These are phyloP conservation scores for Eucommia ulmoides DNA, from an alignment of 257 asterid genomes.

Conservation along the genomic window DNA sequence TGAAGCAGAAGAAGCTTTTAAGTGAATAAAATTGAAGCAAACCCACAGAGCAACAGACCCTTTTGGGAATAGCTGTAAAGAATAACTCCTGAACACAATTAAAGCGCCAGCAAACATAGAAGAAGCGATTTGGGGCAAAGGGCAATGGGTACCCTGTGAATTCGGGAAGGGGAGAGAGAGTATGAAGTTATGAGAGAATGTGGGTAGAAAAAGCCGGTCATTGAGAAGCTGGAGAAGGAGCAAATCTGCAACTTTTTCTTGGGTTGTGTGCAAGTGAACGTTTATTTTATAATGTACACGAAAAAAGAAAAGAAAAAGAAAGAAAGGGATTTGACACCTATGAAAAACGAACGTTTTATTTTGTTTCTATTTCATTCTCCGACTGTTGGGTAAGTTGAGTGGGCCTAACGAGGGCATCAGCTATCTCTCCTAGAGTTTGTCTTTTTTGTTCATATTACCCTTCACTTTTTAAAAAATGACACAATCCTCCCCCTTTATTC, in stretches of 20 bases:
- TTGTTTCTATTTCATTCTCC: not conserved
- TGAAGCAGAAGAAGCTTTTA: conserved; percentile 6
- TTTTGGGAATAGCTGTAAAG: too few species aligned
- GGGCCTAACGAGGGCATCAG: too few species aligned
- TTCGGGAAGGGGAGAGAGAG: not conserved
- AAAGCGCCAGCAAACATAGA: not conserved
- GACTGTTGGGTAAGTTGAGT: conserved; percentile 3
- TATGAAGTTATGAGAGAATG: not conserved
- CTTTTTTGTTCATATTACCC: too few species aligned
- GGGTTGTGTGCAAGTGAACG: conserved; percentile 49
- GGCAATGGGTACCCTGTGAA: not conserved
- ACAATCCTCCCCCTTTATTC: too few species aligned
- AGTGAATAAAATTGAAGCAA: not conserved
- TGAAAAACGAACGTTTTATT: not conserved
- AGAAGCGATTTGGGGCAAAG: not conserved
- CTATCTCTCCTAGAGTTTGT: too few species aligned
- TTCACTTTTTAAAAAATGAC: too few species aligned
- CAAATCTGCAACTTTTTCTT: conserved; percentile 33
- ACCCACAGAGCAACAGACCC: conserved; percentile 4
- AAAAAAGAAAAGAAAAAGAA: not conserved
- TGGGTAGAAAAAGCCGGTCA: conserved; percentile 5
- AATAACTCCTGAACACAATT: too few species aligned
- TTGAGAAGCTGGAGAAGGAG: conserved; percentile 5
- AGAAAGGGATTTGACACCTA: not conserved
- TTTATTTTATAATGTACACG: conserved; percentile 19